Evolutionary conservation across 768 basidiomycete genomes (phyloP).

Genomic region (Suillus occidentalis): DNA sequence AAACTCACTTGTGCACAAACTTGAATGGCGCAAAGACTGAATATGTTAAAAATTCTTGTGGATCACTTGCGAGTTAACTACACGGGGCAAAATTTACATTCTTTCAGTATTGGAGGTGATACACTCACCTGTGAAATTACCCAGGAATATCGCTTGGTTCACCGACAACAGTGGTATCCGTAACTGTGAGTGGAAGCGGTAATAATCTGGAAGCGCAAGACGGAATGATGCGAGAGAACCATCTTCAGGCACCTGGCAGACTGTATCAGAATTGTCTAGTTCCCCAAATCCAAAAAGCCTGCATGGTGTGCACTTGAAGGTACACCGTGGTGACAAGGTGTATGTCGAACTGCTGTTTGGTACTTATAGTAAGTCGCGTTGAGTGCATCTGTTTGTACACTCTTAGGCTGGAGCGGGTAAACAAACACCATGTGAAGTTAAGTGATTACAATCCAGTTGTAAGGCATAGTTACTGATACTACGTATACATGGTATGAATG

Average conservation of each 20-base stretch:
- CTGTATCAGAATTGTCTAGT: conserved; percentile 42
- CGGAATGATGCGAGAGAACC: conserved; percentile 58
- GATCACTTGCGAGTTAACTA: conserved; percentile 76
- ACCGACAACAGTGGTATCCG: conserved; percentile 49
- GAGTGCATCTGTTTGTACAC: not conserved
- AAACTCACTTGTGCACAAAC: not conserved
- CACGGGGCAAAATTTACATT: not conserved
- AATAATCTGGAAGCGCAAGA: conserved; percentile 61
- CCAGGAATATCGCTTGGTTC: conserved; percentile 48
- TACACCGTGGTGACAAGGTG: conserved; percentile 43
- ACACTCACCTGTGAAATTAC: conserved; percentile 52
- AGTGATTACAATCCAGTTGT: not conserved
- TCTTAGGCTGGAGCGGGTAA: not conserved
- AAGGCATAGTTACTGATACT: not conserved
- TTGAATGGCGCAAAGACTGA: not conserved
- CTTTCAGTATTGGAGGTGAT: not conserved
- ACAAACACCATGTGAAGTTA: not conserved
- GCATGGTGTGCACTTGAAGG: conserved; percentile 53
- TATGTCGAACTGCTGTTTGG: not conserved
- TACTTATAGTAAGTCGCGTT: too few species aligned
- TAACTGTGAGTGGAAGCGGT: conserved; percentile 70
- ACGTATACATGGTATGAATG: not conserved
- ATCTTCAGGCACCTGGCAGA: conserved; percentile 40
- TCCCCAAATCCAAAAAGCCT: conserved; percentile 72
- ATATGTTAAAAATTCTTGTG: conserved; percentile 43